These are phyloP conservation scores for Bruguiera gymnorhiza DNA, from an alignment of 345 rosid species.

Conservation along the genomic window DNA sequence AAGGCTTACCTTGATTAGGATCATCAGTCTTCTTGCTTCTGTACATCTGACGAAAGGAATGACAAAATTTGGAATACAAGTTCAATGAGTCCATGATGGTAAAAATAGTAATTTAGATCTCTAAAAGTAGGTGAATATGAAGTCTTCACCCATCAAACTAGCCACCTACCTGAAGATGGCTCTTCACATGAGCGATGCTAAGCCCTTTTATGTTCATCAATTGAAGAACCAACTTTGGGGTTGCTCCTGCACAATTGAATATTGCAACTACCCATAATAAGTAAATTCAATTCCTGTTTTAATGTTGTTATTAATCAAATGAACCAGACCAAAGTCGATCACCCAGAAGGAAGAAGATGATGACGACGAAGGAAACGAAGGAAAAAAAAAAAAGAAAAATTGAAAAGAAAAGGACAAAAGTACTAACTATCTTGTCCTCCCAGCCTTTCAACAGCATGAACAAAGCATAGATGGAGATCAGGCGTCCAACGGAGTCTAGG, in stretches of 20 bases:
- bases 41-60: constrained; percentile 39
- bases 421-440: constrained; percentile 84
- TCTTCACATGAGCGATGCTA: constrained; percentile 79
- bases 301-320: not conserved
- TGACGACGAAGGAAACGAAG: not conserved
- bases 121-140: not conserved
- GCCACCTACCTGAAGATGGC: constrained; percentile 70
- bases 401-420: not conserved
- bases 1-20: constrained; percentile 20
- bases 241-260: constrained; percentile 52
- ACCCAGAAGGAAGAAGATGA: no score
- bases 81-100: not conserved
- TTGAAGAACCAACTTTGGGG: constrained; percentile 80
- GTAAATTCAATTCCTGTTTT: not conserved
- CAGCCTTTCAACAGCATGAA: constrained; percentile 68
- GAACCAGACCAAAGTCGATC: not conserved
- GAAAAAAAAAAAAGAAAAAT: not conserved
- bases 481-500: constrained; percentile 82
- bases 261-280: not conserved
- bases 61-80: not conserved
- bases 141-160: not conserved
- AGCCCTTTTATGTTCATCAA: constrained; percentile 76
- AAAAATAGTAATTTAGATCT: not conserved
- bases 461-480: constrained; percentile 78
- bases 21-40: constrained; percentile 31